Base-by-base conservation (phyloP, 331 rosid species). In the Erythrophleum ivorense region DNA sequence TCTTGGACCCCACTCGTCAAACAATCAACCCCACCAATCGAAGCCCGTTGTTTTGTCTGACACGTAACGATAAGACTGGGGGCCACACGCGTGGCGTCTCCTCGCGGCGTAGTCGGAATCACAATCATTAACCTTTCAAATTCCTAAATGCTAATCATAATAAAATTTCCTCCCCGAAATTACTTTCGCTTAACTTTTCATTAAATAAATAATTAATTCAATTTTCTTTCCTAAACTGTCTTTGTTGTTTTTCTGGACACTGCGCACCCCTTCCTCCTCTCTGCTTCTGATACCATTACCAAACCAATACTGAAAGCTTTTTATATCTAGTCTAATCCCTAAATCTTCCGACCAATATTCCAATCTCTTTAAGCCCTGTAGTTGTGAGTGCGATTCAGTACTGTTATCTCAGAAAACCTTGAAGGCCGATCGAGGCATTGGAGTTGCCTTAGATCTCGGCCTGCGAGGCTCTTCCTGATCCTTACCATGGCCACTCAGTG, bases 401-500 rank as follows among this genome's bases (percentile, higher is more conserved):
- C 36, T 43, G 34, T 67, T n/a, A 41, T 67, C 34, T 3, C 73
- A 0, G 73, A 48, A 66, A 68, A 49, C 5, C 5, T 70, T n/a
- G 19, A n/a, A 55, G 78, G 40, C 38, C 68, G 53, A 29, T 9
- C 52, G 60, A 78, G 8, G 31, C 48, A 48, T 81, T 65, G 29
- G 69, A 58, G 54, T 40, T 9, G 65, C 40, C 73, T 78, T 84
- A 88, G 90, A 87, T 86, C 91, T 86, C 83, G 75, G 65, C 60
- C 64, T 79, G 38, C 19, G 54, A 77, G 55, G 64, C 69, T 34
- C 36, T 73, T 73, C 45, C 64, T 62, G 73, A 58, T 21, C 38
- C 40, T 81, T 21, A 78, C 83, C 70, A 84, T 89, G 92, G 85
- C 62, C 87, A 62, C 83, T 65, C 88, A 78, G 64, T 86, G 78